phyloP scores from a whole-genome alignment of 306 rosid genomes.

The Acacia confusa region DNA sequence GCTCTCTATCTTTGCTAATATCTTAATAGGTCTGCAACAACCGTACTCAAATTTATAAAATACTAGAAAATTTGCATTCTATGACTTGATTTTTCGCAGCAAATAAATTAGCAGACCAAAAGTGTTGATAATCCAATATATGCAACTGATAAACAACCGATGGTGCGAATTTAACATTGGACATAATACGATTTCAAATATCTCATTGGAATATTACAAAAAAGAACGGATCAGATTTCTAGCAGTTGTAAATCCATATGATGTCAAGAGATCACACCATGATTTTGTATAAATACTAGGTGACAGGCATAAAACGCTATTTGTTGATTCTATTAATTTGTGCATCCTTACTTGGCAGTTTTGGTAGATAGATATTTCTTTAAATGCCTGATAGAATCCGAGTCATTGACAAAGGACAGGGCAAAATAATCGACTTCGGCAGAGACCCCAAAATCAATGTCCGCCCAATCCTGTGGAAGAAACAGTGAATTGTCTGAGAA shows the following conservation, averaged over 20 bases:
- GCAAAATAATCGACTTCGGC: slow-evolving; percentile 79
- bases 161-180: slow-evolving; percentile 8
- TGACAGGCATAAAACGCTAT: background rate
- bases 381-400: slow-evolving; percentile 60
- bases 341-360: slow-evolving; percentile 64
- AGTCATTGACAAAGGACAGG: slow-evolving; percentile 73
- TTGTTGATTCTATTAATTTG: slow-evolving; percentile 6
- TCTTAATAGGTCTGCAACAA: slow-evolving; percentile 59
- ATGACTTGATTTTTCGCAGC: background rate
- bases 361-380: slow-evolving; percentile 65
- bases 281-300: slow-evolving; percentile 1
- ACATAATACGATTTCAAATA: background rate
- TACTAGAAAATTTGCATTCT: background rate
- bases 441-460: slow-evolving; percentile 75
- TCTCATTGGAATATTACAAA: background rate
- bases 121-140: background rate
- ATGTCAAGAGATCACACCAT: slow-evolving; percentile 1
- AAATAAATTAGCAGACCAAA: background rate
- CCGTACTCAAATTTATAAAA: background rate
- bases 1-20: slow-evolving; percentile 90
- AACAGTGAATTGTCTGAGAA: slow-evolving; percentile 10
- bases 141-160: background rate
- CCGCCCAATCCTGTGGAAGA: slow-evolving; percentile 78
- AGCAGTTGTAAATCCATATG: slow-evolving; percentile 12
- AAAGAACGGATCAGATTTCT: background rate